These are phyloP conservation scores for Stevia rebaudiana DNA, from an alignment of 140 eudicot genomes.

Conservation along the genomic window DNA sequence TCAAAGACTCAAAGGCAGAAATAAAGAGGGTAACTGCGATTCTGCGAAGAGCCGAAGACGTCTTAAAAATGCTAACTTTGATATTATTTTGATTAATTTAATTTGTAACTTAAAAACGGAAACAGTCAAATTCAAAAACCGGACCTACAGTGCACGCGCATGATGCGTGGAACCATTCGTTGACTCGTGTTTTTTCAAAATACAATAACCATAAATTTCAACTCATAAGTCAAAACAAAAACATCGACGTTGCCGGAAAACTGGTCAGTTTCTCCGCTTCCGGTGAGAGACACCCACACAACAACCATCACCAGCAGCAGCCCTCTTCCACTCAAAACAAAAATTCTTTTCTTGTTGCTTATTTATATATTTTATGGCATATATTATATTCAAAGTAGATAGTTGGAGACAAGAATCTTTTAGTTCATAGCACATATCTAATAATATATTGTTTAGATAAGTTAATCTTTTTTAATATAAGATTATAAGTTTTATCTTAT, in stretches of 20 bases:
- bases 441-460: too few species aligned
- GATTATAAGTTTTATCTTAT: too few species aligned
- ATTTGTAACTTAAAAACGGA: neutral
- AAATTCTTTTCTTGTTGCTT: neutral
- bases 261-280: slow-evolving; percentile 16
- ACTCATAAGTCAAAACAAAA: slow-evolving; percentile 21
- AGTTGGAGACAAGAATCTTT: too few species aligned
- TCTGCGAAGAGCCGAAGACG: slow-evolving; percentile 15
- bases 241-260: neutral
- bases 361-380: too few species aligned
- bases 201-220: too few species aligned
- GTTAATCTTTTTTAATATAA: too few species aligned
- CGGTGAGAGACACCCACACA: neutral
- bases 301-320: slow-evolving; percentile 17
- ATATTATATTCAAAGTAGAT: neutral
- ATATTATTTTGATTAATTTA: neutral
- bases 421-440: too few species aligned
- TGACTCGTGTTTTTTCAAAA: slow-evolving; percentile 27
- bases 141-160: slow-evolving; percentile 34
- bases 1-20: neutral
- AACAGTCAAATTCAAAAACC: slow-evolving; percentile 18
- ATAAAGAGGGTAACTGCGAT: too few species aligned
- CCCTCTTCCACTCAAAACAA: slow-evolving; percentile 10
- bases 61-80: slow-evolving; percentile 19
- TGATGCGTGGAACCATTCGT: slow-evolving; percentile 30